phyloP scores from a whole-genome alignment of 768 basidiomycete species.

The Gelatoporia subvermispora region DNA sequence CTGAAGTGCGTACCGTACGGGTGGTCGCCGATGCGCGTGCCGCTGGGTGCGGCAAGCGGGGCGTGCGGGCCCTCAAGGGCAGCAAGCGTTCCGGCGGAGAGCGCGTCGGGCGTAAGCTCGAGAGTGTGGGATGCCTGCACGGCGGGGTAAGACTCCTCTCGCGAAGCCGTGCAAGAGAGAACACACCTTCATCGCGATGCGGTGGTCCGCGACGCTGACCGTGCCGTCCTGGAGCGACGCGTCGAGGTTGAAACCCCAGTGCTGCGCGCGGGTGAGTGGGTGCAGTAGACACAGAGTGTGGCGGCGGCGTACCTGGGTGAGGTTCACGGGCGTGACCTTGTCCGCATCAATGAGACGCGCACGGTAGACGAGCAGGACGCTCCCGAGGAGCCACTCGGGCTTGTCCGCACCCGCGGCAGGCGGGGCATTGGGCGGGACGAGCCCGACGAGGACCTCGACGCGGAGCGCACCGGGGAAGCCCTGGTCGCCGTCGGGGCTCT shows the following conservation, averaged over 20 bases:
- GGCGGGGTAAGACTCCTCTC: background rate
- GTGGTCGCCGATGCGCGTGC: too few species aligned
- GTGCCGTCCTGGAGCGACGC: conserved; percentile 48
- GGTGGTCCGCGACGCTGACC: conserved; percentile 48
- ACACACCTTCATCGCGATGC: conserved; percentile 35
- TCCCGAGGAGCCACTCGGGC: conserved; percentile 50
- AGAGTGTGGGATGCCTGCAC: too few species aligned
- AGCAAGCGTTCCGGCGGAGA: too few species aligned
- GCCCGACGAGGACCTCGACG: conserved; percentile 38
- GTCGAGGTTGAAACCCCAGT: conserved; percentile 81
- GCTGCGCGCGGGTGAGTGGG: conserved; percentile 32
- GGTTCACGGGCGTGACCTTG: conserved; percentile 65
- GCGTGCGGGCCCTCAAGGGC: too few species aligned
- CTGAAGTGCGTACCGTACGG: background rate
- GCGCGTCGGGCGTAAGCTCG: too few species aligned
- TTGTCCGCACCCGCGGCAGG: conserved; percentile 19
- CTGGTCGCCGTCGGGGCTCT: conserved; percentile 53
- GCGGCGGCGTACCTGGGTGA: conserved; percentile 57
- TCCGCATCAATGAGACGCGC: conserved; percentile 52
- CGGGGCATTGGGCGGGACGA: conserved; percentile 25
- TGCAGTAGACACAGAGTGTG: background rate
- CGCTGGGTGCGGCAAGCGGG: too few species aligned
- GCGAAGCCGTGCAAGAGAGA: background rate
- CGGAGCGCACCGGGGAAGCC: conserved; percentile 62
- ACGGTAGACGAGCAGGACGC: conserved; percentile 62